Evolutionary conservation across 2,329 filamentous ascomycete genomes (phyloP).

Genomic region (Penicillium brevicompactum): DNA sequence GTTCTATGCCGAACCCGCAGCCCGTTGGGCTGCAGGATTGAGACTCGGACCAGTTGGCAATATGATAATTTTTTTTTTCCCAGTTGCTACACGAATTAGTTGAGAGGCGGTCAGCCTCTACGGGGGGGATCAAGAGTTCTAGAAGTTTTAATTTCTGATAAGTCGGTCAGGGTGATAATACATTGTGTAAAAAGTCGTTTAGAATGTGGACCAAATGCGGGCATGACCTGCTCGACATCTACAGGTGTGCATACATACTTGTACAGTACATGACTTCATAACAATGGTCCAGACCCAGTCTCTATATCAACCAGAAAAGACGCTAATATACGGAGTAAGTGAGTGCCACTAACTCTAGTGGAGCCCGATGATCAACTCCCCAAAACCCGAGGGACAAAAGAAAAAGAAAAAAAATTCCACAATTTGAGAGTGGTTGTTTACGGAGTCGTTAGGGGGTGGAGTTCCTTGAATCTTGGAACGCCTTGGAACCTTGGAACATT

Average conservation of each 20-base stretch:
- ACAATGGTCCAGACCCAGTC: background rate
- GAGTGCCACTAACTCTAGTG: background rate
- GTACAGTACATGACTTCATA: background rate
- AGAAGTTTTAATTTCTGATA: background rate
- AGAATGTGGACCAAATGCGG: no score
- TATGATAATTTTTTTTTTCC: constrained; percentile 9
- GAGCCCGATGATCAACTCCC: background rate
- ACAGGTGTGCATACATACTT: background rate
- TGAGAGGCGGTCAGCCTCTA: constrained; percentile 22
- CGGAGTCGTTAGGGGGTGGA: background rate
- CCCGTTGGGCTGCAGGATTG: constrained; percentile 14
- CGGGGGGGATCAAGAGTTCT: background rate
- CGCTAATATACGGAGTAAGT: constrained; percentile 5
- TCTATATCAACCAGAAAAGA: background rate
- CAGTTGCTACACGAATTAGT: constrained; percentile 16
- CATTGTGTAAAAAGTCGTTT: background rate
- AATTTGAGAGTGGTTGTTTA: background rate
- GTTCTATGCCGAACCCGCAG: constrained; percentile 19
- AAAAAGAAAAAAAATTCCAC: background rate
- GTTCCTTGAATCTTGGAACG: background rate
- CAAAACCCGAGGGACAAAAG: background rate
- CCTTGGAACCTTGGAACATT: background rate
- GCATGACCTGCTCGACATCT: no score
- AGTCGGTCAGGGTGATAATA: constrained; percentile 1
- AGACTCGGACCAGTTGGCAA: constrained; percentile 13